Base-by-base conservation (phyloP, 805 yeast genomes). In the Yamadazyma tumulicola region DNA sequence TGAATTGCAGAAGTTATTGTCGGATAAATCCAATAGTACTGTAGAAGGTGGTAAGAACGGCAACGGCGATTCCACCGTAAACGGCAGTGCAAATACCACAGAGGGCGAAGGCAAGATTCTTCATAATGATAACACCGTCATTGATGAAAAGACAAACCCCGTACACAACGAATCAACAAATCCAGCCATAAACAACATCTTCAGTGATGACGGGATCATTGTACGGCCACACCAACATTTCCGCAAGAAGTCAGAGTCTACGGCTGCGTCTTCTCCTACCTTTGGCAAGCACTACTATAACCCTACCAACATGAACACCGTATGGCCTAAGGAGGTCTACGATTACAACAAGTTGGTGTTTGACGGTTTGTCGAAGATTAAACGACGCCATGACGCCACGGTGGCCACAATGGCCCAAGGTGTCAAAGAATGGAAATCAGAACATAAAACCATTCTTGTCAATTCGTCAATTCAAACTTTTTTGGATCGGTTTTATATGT, bases 351-450 rank as follows among this genome's bases (percentile, higher is more conserved):
- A 74, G 49, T 45, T 55, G 10, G 91, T 86, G 8, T 76, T 79
- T 28, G 79, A 79, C 26, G 67, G 84, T 0, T 66, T 87, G 41
- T 72, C 75, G 33, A 76, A 72, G 41, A 87, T 87, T 58, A 88
- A 87, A 53, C 76, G 74, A 45, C 68, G 96, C 21, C 96, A 87
- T 56, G 96, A 88, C 57, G 95, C 95, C 6, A 89, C 95, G 0
- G 96, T 88, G 12, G 81, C 94, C 11, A 86, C 96, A 0, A 81
- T 88, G 51, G 95, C 95, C 1, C 86, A 85, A 46, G 96, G 96
- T 22, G 95, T 88, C 6, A 81, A 82, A 49, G 94, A 86, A 55
- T 88, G 96, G 94, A 87, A 87, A 51, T 70, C 68, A 17, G 60
- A 55, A 25, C 63, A 59, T 55, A 67, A 54, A 34, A 65, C 71